Evolutionary conservation across 2,329 filamentous ascomycete genomes (phyloP).

Genomic region (Epicoccum nigrum): DNA sequence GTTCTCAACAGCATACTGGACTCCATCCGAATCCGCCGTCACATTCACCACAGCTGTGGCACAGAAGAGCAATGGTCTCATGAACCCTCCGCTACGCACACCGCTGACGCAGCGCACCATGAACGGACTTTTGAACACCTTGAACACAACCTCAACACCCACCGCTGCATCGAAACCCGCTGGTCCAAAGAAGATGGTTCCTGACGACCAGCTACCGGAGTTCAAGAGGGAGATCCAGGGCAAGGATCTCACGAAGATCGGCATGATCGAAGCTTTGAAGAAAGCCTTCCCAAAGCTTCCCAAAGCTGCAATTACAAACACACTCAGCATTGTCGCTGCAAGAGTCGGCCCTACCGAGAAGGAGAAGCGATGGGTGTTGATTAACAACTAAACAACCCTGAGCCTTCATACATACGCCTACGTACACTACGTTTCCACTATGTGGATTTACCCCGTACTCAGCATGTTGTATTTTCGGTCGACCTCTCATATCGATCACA

Average conservation of each 20-base stretch:
- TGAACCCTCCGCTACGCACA: conserved; percentile 51
- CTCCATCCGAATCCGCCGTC: conserved; percentile 34
- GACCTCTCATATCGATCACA: not conserved
- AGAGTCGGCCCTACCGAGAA: conserved; percentile 66
- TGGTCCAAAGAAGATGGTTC: conserved; percentile 58
- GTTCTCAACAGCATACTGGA: conserved; percentile 84
- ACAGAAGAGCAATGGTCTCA: conserved; percentile 32
- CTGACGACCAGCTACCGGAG: conserved; percentile 64
- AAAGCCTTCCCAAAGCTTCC: conserved; percentile 74
- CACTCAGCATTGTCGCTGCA: conserved; percentile 69
- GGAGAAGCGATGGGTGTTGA: conserved; percentile 67
- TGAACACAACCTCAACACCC: conserved; percentile 28
- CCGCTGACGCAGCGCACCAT: conserved; percentile 50
- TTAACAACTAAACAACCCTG: conserved; percentile 23
- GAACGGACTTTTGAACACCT: conserved; percentile 43
- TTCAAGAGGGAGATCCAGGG: conserved; percentile 75
- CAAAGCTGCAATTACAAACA: conserved; percentile 73
- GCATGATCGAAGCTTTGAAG: conserved; percentile 76
- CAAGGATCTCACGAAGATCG: conserved; percentile 74
- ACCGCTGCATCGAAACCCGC: conserved; percentile 38
- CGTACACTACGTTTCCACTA: not conserved
- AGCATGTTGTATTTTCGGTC: not conserved
- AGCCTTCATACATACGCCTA: not conserved
- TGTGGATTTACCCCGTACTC: not conserved
- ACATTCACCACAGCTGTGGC: conserved; percentile 12